phyloP scores from a whole-genome alignment of 2,329 filamentous ascomycete species.

The Trichoderma gracile region DNA sequence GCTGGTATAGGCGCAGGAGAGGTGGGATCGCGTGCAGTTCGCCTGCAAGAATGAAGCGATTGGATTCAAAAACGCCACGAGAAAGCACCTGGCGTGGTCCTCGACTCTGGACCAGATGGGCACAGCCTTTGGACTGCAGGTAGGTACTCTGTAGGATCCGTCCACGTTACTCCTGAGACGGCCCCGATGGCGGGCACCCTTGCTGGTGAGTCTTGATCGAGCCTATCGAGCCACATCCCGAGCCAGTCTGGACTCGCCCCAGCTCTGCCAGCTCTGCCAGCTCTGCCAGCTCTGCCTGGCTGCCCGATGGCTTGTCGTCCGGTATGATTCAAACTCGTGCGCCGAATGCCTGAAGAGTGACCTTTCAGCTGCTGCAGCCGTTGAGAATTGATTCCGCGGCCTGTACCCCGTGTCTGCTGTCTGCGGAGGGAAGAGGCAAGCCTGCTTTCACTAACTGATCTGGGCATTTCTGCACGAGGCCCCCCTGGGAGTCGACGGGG shows the following conservation, averaged over 20 bases:
- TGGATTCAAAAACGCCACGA: conserved; percentile 24
- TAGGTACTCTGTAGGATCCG: conserved; percentile 1
- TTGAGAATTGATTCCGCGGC: too few species aligned
- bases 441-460: too few species aligned
- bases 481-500: not conserved
- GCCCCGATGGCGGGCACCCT: conserved; percentile 20
- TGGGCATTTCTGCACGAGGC: too few species aligned
- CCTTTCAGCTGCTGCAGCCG: too few species aligned
- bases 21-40: conserved; percentile 23
- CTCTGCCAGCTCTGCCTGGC: not conserved
- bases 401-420: too few species aligned
- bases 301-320: conserved; percentile 4
- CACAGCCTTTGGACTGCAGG: conserved; percentile 15
- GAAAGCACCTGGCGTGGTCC: conserved; percentile 12
- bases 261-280: not conserved
- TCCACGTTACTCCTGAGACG: conserved; percentile 21
- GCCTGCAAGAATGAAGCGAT: conserved; percentile 25
- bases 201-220: conserved; percentile 7
- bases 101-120: conserved; percentile 4
- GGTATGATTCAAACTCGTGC: not conserved
- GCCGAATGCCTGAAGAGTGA: too few species aligned
- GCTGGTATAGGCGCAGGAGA: conserved; percentile 20
- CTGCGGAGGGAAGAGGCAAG: too few species aligned
- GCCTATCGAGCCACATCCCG: not conserved
- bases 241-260: not conserved